These are phyloP conservation scores for Carex cristatella DNA, from an alignment of 176 grass and related monocot genomes.

Conservation along the genomic window DNA sequence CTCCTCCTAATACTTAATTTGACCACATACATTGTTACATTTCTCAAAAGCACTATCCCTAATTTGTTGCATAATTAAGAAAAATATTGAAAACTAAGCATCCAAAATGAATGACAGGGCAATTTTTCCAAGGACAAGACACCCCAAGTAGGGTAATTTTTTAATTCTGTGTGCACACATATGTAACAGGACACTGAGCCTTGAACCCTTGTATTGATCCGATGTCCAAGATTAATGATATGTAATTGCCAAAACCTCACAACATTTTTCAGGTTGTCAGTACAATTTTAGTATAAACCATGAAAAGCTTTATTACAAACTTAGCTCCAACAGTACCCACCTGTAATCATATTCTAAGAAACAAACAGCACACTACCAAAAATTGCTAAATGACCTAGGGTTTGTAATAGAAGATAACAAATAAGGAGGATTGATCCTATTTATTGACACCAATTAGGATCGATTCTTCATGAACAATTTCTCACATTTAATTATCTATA, in stretches of 20 bases:
- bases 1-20: too few relatives aligned
- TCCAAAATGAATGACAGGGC: background rate
- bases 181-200: background rate
- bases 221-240: background rate
- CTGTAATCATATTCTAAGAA: background rate
- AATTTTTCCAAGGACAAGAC: background rate
- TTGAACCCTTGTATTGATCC: background rate
- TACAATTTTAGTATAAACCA: background rate
- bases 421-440: background rate
- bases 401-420: background rate
- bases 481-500: background rate
- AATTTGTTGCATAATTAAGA: background rate
- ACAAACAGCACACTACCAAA: background rate
- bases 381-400: background rate
- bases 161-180: background rate
- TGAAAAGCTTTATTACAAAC: background rate
- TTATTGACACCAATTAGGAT: background rate
- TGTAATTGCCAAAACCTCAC: background rate
- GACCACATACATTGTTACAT: background rate
- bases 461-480: background rate
- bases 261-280: background rate
- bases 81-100: background rate
- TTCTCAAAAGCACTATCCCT: background rate
- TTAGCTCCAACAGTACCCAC: background rate
- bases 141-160: background rate